A percentile compares a stretch with the other conserved stretches of the same genome.
Conservation (phyloP, 192 early-diverging fungal genomes). For the Rhizoclosmatium globosum region DNA sequence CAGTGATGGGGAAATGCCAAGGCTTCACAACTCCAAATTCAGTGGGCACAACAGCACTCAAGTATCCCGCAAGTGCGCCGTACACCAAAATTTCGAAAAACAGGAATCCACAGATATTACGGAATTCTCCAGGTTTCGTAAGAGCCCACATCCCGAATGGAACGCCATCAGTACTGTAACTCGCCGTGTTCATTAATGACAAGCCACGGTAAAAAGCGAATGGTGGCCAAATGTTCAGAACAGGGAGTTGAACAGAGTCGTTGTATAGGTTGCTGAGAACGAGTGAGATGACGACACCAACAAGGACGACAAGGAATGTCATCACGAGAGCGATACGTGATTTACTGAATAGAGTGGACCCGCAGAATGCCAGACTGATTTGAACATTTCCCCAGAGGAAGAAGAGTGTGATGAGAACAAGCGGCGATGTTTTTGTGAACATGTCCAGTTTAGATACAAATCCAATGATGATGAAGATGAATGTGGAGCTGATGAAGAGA, state of each 20-base stretch:
- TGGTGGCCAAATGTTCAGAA: slow-evolving; percentile 77
- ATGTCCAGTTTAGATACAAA: slow-evolving; percentile 59
- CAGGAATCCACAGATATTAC: slow-evolving; percentile 60
- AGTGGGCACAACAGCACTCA: slow-evolving; percentile 64
- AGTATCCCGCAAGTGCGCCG: slow-evolving; percentile 48
- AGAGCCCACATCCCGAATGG: slow-evolving; percentile 49
- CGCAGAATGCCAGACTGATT: slow-evolving; percentile 71
- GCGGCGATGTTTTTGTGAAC: slow-evolving; percentile 48
- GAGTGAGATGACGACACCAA: slow-evolving; percentile 66
- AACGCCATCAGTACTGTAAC: slow-evolving; percentile 36
- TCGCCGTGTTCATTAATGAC: slow-evolving; percentile 58
- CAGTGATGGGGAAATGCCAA: slow-evolving; percentile 66
- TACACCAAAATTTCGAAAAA: slow-evolving; percentile 55
- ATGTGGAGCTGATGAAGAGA: slow-evolving; percentile 62
- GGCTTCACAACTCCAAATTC: slow-evolving; percentile 74
- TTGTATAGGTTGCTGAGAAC: slow-evolving; percentile 56
- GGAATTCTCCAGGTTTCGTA: slow-evolving; percentile 61
- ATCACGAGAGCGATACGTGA: slow-evolving; percentile 57
- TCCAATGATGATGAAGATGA: slow-evolving; percentile 68
- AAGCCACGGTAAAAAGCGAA: slow-evolving; percentile 80
- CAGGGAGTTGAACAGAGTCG: slow-evolving; percentile 46
- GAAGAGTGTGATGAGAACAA: slow-evolving; percentile 65
- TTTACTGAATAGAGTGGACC: slow-evolving; percentile 68
- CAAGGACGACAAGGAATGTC: slow-evolving; percentile 71
- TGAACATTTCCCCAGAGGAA: slow-evolving; percentile 73